These are phyloP conservation scores for Aphanocladium album DNA, from an alignment of 2,329 filamentous ascomycete species.

Conservation along the genomic window DNA sequence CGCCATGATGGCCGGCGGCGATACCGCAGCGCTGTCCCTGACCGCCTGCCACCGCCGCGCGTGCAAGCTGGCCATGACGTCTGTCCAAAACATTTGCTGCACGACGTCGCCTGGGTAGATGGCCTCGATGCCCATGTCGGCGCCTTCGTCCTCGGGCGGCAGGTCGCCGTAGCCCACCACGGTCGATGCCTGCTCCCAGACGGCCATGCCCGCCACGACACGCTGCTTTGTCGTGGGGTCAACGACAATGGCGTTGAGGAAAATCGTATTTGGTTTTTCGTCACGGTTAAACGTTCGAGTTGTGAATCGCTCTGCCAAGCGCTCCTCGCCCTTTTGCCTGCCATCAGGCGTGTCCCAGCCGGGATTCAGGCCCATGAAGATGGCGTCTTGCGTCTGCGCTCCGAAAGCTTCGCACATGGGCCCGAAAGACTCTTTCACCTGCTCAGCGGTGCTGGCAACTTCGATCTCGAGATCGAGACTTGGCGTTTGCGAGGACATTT, in stretches of 20 bases:
- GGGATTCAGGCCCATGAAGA: slow-evolving; percentile 49
- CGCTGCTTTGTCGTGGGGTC: slow-evolving; percentile 22
- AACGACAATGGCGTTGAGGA: slow-evolving; percentile 48
- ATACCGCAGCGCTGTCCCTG: slow-evolving; percentile 31
- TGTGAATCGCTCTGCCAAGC: slow-evolving; percentile 38
- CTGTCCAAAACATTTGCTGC: slow-evolving; percentile 42
- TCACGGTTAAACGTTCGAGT: slow-evolving; percentile 33
- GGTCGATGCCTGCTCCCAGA: slow-evolving; percentile 49
- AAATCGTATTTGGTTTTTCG: slow-evolving; percentile 45
- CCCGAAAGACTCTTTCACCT: slow-evolving; percentile 24
- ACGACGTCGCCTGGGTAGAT: slow-evolving; percentile 38
- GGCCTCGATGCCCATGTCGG: slow-evolving; percentile 26
- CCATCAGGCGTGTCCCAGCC: slow-evolving; percentile 50
- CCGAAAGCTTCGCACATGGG: slow-evolving; percentile 38
- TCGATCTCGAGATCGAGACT: slow-evolving; percentile 18
- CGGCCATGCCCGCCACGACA: slow-evolving; percentile 45
- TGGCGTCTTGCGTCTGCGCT: slow-evolving; percentile 42
- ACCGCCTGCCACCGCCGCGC: slow-evolving; percentile 38
- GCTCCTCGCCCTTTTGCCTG: slow-evolving; percentile 27
- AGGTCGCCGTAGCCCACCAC: slow-evolving; percentile 43
- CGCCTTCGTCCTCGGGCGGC: slow-evolving; percentile 29
- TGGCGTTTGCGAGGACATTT: background rate
- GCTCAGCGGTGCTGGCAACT: slow-evolving; percentile 22
- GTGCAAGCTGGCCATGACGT: slow-evolving; percentile 40
- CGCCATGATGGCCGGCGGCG: slow-evolving; percentile 42